Base-by-base conservation (phyloP, 495 filamentous ascomycete species). In the Halenospora varia region DNA sequence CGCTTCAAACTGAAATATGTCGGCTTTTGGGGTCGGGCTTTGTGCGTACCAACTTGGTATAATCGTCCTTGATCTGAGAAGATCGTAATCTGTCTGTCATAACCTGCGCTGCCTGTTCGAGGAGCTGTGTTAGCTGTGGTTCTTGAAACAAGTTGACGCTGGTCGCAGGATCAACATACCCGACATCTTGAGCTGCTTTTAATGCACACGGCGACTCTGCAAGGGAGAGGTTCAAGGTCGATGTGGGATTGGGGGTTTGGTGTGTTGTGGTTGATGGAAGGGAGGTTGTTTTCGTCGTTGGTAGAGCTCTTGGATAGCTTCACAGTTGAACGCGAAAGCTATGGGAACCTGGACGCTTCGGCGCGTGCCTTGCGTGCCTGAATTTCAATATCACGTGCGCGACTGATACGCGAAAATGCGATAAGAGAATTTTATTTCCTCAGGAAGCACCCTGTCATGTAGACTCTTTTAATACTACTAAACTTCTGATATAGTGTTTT, bases 41-140 rank as follows among this genome's bases (percentile, higher is more conserved):
- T 55, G 15, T 48, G 57, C 65, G 15, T 81, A 98, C 95, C 94
- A 71, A 98, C 94, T 96, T 98, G 94, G 75, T 97, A 98, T 72
- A 98, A 77, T 74, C 94, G 83, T 68, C 94, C 94, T 72, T 96
- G 90, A 73, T 98, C 94, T 41, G 95, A 97, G 82, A 98, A 98
- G 84, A 98, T 97, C 67, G 94, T 98, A 66, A 98, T 97, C 72
- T 98, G 94, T 80, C 94, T 83, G 74, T 98, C 94, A 77, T 92
- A 97, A 61, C 89, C 92, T 70, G 93, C 91, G 79, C 89, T 95
- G 77, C 90, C 92, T 96, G 68, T 71, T 60, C 45, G 48, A 25
- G 42, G 25, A 59, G 44, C 17, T 39, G 35, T 25, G 17, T 62
- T 61, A 67, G 62, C 65, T n/a, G 18, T 25, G 41, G 46, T 42